Evolutionary conservation across 2,329 filamentous ascomycete genomes (phyloP).

Genomic region (Talaromyces sp.): DNA sequence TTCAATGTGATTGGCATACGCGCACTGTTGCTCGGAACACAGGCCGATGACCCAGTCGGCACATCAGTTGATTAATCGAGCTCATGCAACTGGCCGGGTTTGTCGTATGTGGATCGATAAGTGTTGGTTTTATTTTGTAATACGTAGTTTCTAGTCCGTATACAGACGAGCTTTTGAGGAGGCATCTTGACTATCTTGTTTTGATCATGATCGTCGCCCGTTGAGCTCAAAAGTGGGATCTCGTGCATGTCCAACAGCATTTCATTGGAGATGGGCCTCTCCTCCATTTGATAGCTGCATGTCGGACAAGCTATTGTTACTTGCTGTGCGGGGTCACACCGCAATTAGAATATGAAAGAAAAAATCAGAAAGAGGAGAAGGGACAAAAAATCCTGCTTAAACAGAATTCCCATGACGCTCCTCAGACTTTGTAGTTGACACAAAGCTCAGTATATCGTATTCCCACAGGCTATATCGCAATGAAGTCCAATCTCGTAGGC

Average conservation of each 20-base stretch:
- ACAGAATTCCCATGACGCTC: neutral
- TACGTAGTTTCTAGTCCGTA: neutral
- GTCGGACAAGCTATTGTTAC: neutral
- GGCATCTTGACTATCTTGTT: neutral
- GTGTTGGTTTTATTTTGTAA: neutral
- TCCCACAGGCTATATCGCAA: neutral
- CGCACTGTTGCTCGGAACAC: neutral
- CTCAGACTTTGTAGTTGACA: neutral
- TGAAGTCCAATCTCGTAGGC: constrained; percentile 8
- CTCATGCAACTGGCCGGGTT: neutral
- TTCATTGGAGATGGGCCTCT: neutral
- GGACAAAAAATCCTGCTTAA: neutral
- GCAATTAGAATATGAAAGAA: neutral
- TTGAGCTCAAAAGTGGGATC: neutral
- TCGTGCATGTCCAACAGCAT: neutral
- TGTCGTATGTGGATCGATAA: neutral
- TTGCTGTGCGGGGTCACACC: neutral
- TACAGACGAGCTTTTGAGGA: neutral
- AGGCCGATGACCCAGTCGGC: neutral
- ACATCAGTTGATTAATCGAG: neutral
- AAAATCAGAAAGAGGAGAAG: neutral
- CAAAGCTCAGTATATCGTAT: neutral
- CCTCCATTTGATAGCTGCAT: neutral
- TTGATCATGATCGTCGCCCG: neutral
- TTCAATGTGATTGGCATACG: neutral